Conservation (phyloP, 129 eudicot species). For the Rutidosis leptorrhynchoides region DNA sequence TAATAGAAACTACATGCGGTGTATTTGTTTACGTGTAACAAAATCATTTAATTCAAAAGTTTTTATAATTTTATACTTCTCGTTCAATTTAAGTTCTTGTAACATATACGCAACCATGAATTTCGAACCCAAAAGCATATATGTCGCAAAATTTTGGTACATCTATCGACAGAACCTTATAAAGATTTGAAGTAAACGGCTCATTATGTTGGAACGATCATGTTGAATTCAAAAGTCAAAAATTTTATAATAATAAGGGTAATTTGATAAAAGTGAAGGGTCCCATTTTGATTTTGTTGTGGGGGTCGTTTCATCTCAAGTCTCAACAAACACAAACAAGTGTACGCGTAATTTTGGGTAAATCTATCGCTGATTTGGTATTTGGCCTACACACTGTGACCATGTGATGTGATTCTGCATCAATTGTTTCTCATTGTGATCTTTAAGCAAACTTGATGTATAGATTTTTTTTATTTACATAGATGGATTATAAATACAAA, state of each 20-base stretch:
- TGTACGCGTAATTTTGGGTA: constrained; percentile 6
- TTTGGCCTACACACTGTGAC: constrained; percentile 9
- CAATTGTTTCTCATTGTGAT: too few species aligned
- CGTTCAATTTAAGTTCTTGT: too few species aligned
- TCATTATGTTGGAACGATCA: constrained; percentile 15
- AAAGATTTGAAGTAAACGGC: constrained; percentile 11
- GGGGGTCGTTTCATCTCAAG: neutral
- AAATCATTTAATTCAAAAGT: too few species aligned
- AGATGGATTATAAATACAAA: too few species aligned
- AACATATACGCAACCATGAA: too few species aligned
- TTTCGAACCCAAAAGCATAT: neutral
- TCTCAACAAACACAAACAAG: neutral
- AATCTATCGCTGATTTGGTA: constrained; percentile 16
- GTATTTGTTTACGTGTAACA: too few species aligned
- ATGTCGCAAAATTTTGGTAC: constrained; percentile 9
- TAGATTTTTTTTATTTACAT: too few species aligned
- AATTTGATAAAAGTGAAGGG: constrained; percentile 17
- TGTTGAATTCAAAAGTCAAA: constrained; percentile 13
- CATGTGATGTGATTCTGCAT: constrained; percentile 22
- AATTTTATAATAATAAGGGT: neutral
- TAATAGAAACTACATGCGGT: too few species aligned
- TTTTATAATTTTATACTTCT: too few species aligned
- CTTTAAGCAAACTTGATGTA: too few species aligned
- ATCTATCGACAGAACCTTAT: constrained; percentile 9
- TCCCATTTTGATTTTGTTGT: constrained; percentile 27